Conservation (phyloP, 1,284 basidiomycete species). For the Kalmanozyma brasiliensis region DNA sequence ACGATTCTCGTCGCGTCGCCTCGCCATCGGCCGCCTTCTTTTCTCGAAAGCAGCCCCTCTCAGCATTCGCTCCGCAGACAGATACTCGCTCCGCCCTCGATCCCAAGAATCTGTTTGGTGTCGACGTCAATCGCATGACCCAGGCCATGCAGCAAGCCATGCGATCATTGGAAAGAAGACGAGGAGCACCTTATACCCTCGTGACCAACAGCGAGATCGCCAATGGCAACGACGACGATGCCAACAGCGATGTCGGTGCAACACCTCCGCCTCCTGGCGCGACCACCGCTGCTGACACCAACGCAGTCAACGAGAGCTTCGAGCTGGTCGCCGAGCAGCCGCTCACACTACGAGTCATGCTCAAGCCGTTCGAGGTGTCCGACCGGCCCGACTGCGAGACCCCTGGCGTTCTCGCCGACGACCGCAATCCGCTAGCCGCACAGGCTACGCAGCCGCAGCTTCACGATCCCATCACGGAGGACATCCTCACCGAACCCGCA, state of each 20-base stretch:
- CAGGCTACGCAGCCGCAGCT: conserved; percentile 24
- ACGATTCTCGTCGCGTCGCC: conserved; percentile 1
- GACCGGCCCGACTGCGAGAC: conserved; percentile 43
- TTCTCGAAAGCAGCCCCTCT: conserved; percentile 17
- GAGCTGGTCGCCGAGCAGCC: conserved; percentile 53
- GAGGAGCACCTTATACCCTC: conserved; percentile 46
- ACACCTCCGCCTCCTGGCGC: conserved; percentile 33
- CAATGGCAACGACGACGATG: conserved; percentile 34
- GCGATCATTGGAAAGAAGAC: conserved; percentile 34
- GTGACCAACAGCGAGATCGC: conserved; percentile 45
- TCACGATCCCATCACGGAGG: conserved; percentile 46
- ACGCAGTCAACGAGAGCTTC: conserved; percentile 45
- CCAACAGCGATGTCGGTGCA: conserved; percentile 23
- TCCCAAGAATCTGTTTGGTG: conserved; percentile 42
- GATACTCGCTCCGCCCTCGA: conserved; percentile 25
- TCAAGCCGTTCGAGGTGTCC: conserved; percentile 48
- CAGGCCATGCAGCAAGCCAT: conserved; percentile 48
- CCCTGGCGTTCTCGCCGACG: conserved; percentile 24
- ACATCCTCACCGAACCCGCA: conserved; percentile 39
- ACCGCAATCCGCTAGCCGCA: conserved; percentile 30
- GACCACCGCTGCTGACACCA: conserved; percentile 27
- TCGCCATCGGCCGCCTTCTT: conserved; percentile 23
- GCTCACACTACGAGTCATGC: conserved; percentile 44
- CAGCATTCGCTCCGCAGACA: conserved; percentile 10
- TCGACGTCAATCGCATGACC: conserved; percentile 44